Conservation (phyloP, 2,329 filamentous ascomycete species). For the Mollisia scopiformis region DNA sequence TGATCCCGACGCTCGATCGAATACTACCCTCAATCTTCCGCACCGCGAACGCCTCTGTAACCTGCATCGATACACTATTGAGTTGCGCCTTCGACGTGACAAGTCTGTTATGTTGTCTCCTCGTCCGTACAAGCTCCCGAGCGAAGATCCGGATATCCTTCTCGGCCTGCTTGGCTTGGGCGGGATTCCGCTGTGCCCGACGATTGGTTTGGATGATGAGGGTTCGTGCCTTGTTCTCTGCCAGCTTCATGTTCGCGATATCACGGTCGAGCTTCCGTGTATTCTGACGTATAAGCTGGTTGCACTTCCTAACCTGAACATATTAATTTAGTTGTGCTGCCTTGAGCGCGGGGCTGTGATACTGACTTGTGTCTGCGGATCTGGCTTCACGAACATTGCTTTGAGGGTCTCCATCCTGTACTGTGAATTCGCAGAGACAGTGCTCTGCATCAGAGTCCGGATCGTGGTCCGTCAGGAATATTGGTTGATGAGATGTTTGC, state of each 20-base stretch:
- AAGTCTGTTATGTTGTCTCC: conserved; percentile 74
- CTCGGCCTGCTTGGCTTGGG: conserved; percentile 76
- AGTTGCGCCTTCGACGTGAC: conserved; percentile 90
- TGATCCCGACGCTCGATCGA: conserved; percentile 82
- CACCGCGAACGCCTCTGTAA: conserved; percentile 93
- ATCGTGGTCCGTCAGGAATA: no score
- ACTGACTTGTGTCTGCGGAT: conserved; percentile 87
- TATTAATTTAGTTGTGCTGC: conserved; percentile 7
- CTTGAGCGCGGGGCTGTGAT: conserved; percentile 8
- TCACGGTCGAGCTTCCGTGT: conserved; percentile 94
- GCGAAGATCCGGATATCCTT: conserved; percentile 88
- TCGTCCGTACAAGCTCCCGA: conserved; percentile 80
- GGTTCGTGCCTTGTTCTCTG: conserved; percentile 83
- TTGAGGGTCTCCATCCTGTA: conserved; percentile 80
- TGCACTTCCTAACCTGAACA: conserved; percentile 88
- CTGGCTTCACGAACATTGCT: conserved; percentile 86
- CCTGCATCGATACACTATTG: conserved; percentile 93
- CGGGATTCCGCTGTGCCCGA: conserved; percentile 79
- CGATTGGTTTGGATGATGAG: conserved; percentile 83
- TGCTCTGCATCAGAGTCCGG: background rate
- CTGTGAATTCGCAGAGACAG: conserved; percentile 10
- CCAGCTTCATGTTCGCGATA: conserved; percentile 75
- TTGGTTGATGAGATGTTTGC: no score
- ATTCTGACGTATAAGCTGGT: conserved; percentile 84
- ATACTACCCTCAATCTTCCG: conserved; percentile 96